Base-by-base conservation (phyloP, 176 grass and related monocot species). In the Oropetium thomaeum region DNA sequence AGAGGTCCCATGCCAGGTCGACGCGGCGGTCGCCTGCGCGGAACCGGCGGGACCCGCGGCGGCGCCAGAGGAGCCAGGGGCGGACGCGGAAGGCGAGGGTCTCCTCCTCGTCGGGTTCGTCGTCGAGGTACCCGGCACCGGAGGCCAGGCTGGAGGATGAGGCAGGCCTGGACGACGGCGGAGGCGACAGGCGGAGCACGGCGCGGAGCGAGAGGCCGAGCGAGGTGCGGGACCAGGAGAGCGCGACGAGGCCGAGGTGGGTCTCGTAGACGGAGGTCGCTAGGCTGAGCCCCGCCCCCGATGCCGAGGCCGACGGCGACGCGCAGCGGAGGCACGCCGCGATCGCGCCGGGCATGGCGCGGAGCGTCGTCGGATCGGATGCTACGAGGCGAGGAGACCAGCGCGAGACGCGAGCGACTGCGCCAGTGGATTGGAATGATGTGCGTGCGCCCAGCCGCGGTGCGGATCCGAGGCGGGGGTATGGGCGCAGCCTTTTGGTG, bases 181-280 rank as follows among this genome's bases (percentile, higher is more conserved):
- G 47, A 1, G 45, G 31, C 43, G 81, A 83, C 43, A 91, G 80
- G 54, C 86, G 86, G 77, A 92, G 80, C 9, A 86, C 87, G 62
- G 76, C 68, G 73, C 86, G 93, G 65, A 92, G 89, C 8, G 87
- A 82, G 70, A 92, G 73, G 70, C 93, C 93, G 33, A 96, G 57
- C 43, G 86, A 62, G 66, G 84, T 61, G 45, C 89, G 87, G 32
- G 89, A 86, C 93, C 93, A 97, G 27, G 87, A 85, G 29, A 97
- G 84, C 33, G 82, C 89, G 14, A 84, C 84, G 40, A 87, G 81
- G 11, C 89, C 93, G 68, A 90, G 79, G 51, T 76, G 84, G 34
- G 93, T 97, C 71, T 97, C 93, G 84, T 97, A 97, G n/a, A 92
- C 89, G 22, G 89, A 90, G 22, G 93, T 90, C 9, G 78, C 79